Percentiles rank a stretch among this genome's conserved stretches.
phyloP scores from a whole-genome alignment of 2,329 filamentous ascomycete species.

The Graphiopsis chlorocephala region DNA sequence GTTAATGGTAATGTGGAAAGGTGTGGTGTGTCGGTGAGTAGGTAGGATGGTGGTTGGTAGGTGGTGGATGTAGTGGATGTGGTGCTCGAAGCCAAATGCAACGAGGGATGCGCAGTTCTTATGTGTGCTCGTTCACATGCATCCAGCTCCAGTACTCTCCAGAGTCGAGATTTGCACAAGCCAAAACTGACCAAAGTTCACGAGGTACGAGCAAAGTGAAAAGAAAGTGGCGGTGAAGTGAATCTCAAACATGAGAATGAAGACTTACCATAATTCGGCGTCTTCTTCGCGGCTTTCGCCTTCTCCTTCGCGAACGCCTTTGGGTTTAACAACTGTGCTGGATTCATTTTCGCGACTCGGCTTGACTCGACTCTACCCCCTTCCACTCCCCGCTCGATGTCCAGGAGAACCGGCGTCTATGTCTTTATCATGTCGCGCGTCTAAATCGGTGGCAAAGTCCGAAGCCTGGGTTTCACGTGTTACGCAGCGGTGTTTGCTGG shows the following conservation, averaged over 20 bases:
- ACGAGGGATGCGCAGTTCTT: neutral
- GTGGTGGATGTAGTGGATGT: neutral
- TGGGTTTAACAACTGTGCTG: conserved; percentile 37
- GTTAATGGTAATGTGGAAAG: neutral
- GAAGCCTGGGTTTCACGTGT: neutral
- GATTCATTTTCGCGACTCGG: conserved; percentile 29
- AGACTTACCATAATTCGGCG: conserved; percentile 31
- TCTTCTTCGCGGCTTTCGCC: conserved; percentile 25
- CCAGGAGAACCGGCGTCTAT: neutral
- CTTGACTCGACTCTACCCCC: neutral
- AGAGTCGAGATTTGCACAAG: neutral
- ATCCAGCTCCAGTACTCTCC: neutral
- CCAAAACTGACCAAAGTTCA: neutral
- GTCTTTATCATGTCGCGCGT: conserved; percentile 18
- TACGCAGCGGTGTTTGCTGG: neutral
- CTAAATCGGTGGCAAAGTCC: neutral
- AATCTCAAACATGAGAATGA: conserved; percentile 20
- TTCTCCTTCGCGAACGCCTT: conserved; percentile 37
- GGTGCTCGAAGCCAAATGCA: neutral
- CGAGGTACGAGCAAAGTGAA: neutral
- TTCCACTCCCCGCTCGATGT: neutral
- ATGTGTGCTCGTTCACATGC: neutral
- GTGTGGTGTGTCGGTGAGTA: neutral
- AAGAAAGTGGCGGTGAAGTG: neutral
- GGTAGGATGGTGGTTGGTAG: neutral